phyloP scores from a whole-genome alignment of 1,284 basidiomycete species.

The Lentinus polychrous region DNA sequence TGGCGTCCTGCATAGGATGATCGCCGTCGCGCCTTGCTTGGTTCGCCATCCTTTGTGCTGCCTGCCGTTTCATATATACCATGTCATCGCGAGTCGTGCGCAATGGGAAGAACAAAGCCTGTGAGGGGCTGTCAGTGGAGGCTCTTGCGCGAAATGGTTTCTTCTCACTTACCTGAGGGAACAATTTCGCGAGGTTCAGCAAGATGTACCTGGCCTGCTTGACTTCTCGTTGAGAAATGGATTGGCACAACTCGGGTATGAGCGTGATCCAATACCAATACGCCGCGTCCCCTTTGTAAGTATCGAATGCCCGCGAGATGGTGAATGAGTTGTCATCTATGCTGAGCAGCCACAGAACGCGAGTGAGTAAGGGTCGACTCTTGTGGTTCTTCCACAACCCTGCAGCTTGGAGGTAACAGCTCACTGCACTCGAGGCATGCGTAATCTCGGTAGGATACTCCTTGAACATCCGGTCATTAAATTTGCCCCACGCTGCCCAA shows the following conservation, averaged over 20 bases:
- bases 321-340: slow-evolving; percentile 77
- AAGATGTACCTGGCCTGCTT: slow-evolving; percentile 90
- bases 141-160: slow-evolving; percentile 5
- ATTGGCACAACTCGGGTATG: slow-evolving; percentile 92
- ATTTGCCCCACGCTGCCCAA: slow-evolving; percentile 98
- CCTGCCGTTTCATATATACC: slow-evolving; percentile 42
- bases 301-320: slow-evolving; percentile 89
- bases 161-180: slow-evolving; percentile 72
- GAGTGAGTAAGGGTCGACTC: slow-evolving; percentile 85
- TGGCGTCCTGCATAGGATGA: slow-evolving; percentile 7
- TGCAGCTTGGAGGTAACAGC: slow-evolving; percentile 97
- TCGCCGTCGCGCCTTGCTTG: slow-evolving; percentile 6
- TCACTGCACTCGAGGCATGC: slow-evolving; percentile 87
- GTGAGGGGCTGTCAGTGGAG: slow-evolving; percentile 13
- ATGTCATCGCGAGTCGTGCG: slow-evolving; percentile 92
- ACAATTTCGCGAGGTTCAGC: slow-evolving; percentile 86
- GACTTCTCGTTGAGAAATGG: slow-evolving; percentile 87
- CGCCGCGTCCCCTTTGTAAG: slow-evolving; percentile 93
- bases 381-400: slow-evolving; percentile 95
- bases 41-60: slow-evolving; percentile 18
- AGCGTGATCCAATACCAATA: slow-evolving; percentile 99
- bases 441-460: slow-evolving; percentile 69
- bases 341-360: slow-evolving; percentile 95
- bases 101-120: slow-evolving; percentile 95
- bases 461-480: slow-evolving; percentile 91